phyloP scores from a whole-genome alignment of 768 basidiomycete species.

The Chalciporus sphaerocephalus region DNA sequence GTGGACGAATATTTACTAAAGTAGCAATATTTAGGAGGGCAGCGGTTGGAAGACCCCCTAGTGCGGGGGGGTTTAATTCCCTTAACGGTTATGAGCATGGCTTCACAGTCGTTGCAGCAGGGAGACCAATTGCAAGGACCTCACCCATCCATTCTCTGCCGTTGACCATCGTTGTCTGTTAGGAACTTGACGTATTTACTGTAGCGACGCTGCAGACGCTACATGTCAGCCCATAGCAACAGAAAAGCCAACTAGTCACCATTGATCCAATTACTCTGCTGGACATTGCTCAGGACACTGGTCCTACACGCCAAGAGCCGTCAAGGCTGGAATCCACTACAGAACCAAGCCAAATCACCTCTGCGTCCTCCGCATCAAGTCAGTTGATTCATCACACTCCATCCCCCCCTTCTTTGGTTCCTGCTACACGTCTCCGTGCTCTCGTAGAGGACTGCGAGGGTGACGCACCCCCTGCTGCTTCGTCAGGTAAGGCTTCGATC shows the following conservation, averaged over 20 bases:
- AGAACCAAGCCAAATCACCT: constrained; percentile 24
- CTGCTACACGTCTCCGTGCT: constrained; percentile 58
- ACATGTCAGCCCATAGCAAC: constrained; percentile 24
- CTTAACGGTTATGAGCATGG: constrained; percentile 19
- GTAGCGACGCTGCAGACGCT: constrained; percentile 22
- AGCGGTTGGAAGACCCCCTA: constrained; percentile 13
- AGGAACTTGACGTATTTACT: constrained; percentile 18
- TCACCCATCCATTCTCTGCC: constrained; percentile 13
- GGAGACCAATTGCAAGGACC: constrained; percentile 25
- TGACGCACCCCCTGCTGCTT: constrained; percentile 23
- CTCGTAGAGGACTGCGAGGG: constrained; percentile 54
- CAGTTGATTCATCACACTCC: constrained; percentile 25
- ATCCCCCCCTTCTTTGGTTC: constrained; percentile 46
- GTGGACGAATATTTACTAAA: no score
- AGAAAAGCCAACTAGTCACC: constrained; percentile 35
- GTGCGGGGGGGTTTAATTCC: constrained; percentile 28
- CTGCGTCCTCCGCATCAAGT: constrained; percentile 29
- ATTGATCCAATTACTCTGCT: constrained; percentile 67
- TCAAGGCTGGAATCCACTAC: constrained; percentile 47
- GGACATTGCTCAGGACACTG: constrained; percentile 52
- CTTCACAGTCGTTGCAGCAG: constrained; percentile 22
- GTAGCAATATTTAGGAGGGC: no score
- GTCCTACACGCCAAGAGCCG: constrained; percentile 39
- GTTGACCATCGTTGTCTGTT: constrained; percentile 18
- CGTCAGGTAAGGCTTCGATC: constrained; percentile 21